A percentile compares a stretch with the other conserved stretches of the same genome.
These are phyloP conservation scores for Leccinum sublutescens DNA, from an alignment of 768 basidiomycete species.

Conservation along the genomic window DNA sequence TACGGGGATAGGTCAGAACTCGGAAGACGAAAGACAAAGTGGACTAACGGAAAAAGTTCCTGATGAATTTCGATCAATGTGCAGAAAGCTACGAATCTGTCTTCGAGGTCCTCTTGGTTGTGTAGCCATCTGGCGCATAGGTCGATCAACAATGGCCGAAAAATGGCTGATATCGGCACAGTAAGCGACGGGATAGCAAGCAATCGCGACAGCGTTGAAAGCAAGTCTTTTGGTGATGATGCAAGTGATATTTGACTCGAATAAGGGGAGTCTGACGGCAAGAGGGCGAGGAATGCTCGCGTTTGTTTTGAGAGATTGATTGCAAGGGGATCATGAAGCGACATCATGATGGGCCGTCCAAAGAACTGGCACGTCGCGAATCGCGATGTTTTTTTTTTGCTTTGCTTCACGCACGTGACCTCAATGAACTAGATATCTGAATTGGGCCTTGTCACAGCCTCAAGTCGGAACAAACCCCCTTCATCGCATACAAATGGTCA, in stretches of 20 bases:
- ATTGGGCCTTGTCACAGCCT: not conserved
- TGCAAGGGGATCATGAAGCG: slow-evolving; percentile 41
- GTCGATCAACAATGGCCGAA: slow-evolving; percentile 76
- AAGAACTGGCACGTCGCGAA: not conserved
- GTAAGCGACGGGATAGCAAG: slow-evolving; percentile 65
- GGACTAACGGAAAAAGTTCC: slow-evolving; percentile 68
- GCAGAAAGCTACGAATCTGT: slow-evolving; percentile 58
- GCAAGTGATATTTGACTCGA: slow-evolving; percentile 38
- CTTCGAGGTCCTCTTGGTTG: slow-evolving; percentile 44
- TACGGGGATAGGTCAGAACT: slow-evolving; percentile 25
- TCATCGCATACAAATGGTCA: slow-evolving; percentile 17
- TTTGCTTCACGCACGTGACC: no score
- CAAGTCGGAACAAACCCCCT: not conserved
- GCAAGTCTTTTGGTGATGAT: slow-evolving; percentile 41
- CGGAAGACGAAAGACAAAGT: slow-evolving; percentile 3
- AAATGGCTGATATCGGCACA: slow-evolving; percentile 56
- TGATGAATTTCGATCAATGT: slow-evolving; percentile 64
- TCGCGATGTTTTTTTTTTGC: not conserved
- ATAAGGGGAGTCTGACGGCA: slow-evolving; percentile 45
- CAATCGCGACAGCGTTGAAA: slow-evolving; percentile 56
- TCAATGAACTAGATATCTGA: slow-evolving; percentile 4
- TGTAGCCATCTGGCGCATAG: slow-evolving; percentile 81
- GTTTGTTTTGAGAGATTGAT: slow-evolving; percentile 60
- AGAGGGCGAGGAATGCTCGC: slow-evolving; percentile 40
- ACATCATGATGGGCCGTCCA: slow-evolving; percentile 9